Base-by-base conservation (phyloP, 768 basidiomycete genomes). In the Rhodotorula diobovata region DNA sequence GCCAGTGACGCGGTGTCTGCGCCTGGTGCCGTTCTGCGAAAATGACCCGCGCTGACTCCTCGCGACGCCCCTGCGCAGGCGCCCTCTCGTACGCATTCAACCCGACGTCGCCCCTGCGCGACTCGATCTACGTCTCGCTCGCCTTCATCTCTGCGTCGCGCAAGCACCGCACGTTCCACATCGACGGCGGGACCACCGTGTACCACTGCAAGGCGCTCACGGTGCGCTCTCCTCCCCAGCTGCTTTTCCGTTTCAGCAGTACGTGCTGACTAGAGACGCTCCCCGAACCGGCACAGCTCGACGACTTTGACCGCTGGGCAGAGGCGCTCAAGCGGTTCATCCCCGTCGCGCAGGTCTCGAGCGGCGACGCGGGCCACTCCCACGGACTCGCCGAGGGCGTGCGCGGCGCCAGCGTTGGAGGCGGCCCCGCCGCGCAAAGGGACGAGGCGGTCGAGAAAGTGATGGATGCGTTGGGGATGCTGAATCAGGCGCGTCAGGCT, bases 221-320 rank as follows among this genome's bases (percentile, higher is more conserved):
- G 1, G 73, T 70, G 34, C 54, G 64, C 35, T 34, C 54, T 30
- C 34, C 20, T n/a, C 10, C 18, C 51, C 18, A 50, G n/a, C 23
- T 2, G 9, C 50, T 23, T 25, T 15, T 30, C 41, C 32, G 37
- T 20, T 20, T 25, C n/a, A 15, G 37, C 25, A 54, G 50, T 6
- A 9, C 25, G 14, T 8, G 12, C 34, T 37, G 56, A 39, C 23
- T n/a, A n/a, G n/a, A n/a, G n/a, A n/a, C n/a, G n/a, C 2, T 3
- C 2, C 18, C 1, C 32, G 12, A 1, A 8, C 21, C 6, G 21
- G 0, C 2, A 9, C 28, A 71, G 67, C 50, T 67, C 35, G 72
- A 67, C 15, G 74, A 75, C 50, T 75, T 75, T 35, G 71, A 75
- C 37, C 65, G 56, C 3, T 75, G 74, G 74, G 68, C 74, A 0